Conservation (phyloP, 208 protist species). For the Leishmania tropica region DNA sequence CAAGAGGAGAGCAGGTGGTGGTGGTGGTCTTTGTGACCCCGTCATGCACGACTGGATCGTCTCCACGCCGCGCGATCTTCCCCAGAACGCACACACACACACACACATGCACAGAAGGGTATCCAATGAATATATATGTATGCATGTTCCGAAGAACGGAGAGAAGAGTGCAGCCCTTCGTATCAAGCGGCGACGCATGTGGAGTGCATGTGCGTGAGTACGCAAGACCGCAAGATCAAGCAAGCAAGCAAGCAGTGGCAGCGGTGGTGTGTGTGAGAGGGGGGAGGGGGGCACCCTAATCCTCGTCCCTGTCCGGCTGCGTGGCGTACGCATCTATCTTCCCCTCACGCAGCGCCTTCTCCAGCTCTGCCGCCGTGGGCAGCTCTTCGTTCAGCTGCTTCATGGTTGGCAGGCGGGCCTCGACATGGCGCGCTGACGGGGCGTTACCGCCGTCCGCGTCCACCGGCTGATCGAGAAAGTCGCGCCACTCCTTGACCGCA, state of each 20-base stretch:
- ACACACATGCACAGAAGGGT: background rate
- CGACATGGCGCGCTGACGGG: slow-evolving; percentile 25
- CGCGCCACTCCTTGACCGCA: slow-evolving; percentile 23
- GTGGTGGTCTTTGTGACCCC: background rate
- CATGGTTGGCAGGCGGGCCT: slow-evolving; percentile 43
- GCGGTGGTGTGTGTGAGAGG: too few relatives aligned
- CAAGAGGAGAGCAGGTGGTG: background rate
- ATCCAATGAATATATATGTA: background rate
- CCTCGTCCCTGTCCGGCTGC: slow-evolving; percentile 33
- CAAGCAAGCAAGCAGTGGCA: background rate
- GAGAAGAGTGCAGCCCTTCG: background rate
- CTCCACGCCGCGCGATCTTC: background rate
- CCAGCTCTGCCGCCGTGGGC: slow-evolving; percentile 51
- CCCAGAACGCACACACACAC: background rate
- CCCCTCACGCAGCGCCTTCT: slow-evolving; percentile 43
- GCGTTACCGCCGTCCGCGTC: slow-evolving; percentile 32
- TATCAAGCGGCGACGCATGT: background rate
- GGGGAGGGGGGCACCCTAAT: slow-evolving; percentile 14
- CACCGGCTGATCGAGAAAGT: slow-evolving; percentile 28
- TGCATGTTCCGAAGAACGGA: background rate
- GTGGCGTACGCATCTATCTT: slow-evolving; percentile 36
- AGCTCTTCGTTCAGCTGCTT: slow-evolving; percentile 74
- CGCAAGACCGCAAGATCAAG: background rate
- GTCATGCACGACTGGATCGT: background rate
- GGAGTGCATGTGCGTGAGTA: background rate